These are phyloP conservation scores for Pulveroboletus sp. DNA, from an alignment of 768 basidiomycete species.

Conservation along the genomic window DNA sequence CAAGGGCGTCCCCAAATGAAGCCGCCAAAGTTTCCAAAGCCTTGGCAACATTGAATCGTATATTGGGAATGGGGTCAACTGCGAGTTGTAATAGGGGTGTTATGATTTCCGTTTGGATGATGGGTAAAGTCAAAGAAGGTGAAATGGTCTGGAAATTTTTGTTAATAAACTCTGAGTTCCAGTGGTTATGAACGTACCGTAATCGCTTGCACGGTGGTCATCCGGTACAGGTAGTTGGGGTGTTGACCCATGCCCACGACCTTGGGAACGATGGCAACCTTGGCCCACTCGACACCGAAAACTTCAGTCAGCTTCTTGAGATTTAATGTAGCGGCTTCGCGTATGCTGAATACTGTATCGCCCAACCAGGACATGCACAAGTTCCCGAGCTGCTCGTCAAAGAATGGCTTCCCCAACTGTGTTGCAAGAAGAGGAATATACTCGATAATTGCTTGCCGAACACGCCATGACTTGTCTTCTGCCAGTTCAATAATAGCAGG, in stretches of 20 bases:
- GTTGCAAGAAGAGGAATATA: slow-evolving; percentile 98
- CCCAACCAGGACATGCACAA: slow-evolving; percentile 99
- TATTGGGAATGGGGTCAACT: slow-evolving; percentile 93
- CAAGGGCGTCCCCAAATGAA: slow-evolving; percentile 55
- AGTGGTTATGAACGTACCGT: slow-evolving; percentile 53
- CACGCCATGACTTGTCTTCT: slow-evolving; percentile 99
- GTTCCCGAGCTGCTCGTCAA: slow-evolving; percentile 94
- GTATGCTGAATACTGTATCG: slow-evolving; percentile 96
- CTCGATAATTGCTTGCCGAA: slow-evolving; percentile 99
- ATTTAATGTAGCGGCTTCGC: slow-evolving; percentile 97
- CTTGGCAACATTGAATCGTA: slow-evolving; percentile 98
- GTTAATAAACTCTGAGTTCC: slow-evolving; percentile 1
- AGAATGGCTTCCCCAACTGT: slow-evolving; percentile 95
- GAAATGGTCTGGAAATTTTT: slow-evolving; percentile 75
- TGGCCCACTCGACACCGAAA: slow-evolving; percentile 98
- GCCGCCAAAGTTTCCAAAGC: slow-evolving; percentile 83
- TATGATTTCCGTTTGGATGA: slow-evolving; percentile 80
- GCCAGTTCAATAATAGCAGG: slow-evolving; percentile 98
- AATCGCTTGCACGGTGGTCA: slow-evolving; percentile 99
- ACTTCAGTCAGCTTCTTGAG: slow-evolving; percentile 96
- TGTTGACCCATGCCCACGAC: slow-evolving; percentile 96
- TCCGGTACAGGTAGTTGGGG: slow-evolving; percentile 94
- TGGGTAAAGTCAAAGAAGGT: slow-evolving; percentile 79
- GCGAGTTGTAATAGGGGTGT: slow-evolving; percentile 78
- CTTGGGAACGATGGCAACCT: slow-evolving; percentile 89